Evolutionary conservation across 441 rosid species (phyloP).

Genomic region (Adansonia rubrostipa): DNA sequence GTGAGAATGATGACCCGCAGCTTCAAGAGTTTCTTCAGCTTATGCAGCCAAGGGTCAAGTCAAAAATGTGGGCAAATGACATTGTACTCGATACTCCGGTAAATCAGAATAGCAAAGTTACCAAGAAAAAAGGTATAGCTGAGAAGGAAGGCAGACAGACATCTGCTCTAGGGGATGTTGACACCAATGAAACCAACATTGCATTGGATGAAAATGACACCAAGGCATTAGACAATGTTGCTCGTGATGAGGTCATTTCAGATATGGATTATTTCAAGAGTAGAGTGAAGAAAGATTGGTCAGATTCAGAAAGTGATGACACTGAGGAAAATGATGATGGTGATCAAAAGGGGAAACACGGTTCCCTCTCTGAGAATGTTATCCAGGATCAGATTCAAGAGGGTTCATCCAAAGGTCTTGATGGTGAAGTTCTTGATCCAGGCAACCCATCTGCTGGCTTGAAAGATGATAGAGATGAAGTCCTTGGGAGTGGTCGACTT

Average conservation of each 20-base stretch:
- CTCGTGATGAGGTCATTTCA: slow-evolving; percentile 60
- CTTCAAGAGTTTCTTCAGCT: slow-evolving; percentile 82
- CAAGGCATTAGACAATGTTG: slow-evolving; percentile 38
- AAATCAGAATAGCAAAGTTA: slow-evolving; percentile 33
- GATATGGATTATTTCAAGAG: slow-evolving; percentile 94
- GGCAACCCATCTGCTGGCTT: slow-evolving; percentile 39
- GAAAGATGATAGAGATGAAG: slow-evolving; percentile 46
- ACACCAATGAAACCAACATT: slow-evolving; percentile 29
- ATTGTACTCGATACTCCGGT: slow-evolving; percentile 41
- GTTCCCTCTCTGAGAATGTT: slow-evolving; percentile 25
- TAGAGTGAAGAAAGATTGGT: slow-evolving; percentile 74
- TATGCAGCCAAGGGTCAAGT: slow-evolving; percentile 73
- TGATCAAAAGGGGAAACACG: slow-evolving; percentile 27
- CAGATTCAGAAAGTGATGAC: slow-evolving; percentile 70
- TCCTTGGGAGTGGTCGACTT: slow-evolving; percentile 62
- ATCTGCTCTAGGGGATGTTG: slow-evolving; percentile 25
- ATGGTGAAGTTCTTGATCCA: slow-evolving; percentile 45
- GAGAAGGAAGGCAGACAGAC: slow-evolving; percentile 42
- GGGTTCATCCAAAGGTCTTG: slow-evolving; percentile 38
- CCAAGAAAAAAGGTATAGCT: slow-evolving; percentile 32
- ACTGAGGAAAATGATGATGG: slow-evolving; percentile 28
- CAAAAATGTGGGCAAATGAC: slow-evolving; percentile 88
- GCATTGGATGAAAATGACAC: slow-evolving; percentile 37
- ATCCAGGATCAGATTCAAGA: slow-evolving; percentile 40
- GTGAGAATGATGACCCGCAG: slow-evolving; percentile 49